Evolutionary conservation across 306 rosid species (phyloP), one percentile per base, ranked within the genome.

Genomic region (Dalbergia cultrata): DNA sequence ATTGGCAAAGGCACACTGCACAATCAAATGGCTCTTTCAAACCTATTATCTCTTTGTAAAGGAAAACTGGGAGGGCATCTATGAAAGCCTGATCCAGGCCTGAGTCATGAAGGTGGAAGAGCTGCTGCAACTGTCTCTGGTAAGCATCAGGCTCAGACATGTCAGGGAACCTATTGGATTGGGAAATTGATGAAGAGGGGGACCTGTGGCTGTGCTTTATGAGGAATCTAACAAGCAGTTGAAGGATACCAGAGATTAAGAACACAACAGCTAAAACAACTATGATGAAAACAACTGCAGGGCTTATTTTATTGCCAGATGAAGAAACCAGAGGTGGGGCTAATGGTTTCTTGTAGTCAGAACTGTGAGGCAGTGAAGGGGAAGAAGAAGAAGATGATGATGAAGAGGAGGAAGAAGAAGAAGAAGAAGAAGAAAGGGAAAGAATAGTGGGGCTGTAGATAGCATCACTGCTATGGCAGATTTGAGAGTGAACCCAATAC

Each of bases 1-100:
- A 95, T 81, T 95, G 97, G 80, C 98, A 95, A 5, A 95, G 88
- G 64, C 97, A 95, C 73, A 95, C 97, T 2, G 97, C 97, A 85
- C 98, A 92, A 81, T 95, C 98, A 80, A 92, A 92, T 6, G 97
- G 95, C 81, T 91, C 95, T 75, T 91, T 90, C 76, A 87, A 74
- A 57, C 93, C 98, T 66, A 83, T 80, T 71, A 92, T 88, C 84
- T 92, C 98, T 65, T 86, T 85, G 56, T 88, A 95, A n/a, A 82
- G 85, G 72, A 94, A 95, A 53, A 92, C 91, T 7, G 98, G 97
- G 8, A 95, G 97, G 3, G 97, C 98, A 70, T 95, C 98, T 11
- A 91, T 90, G 67, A 90, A 92, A 77, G 93, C 90, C 79, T 95
- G 98, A 80, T 95, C 98, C 63, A 95, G 70, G 44, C 98, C 98